Evolutionary conservation across 1,284 basidiomycete genomes (phyloP).

Genomic region (Cryptococcus hybrid): DNA sequence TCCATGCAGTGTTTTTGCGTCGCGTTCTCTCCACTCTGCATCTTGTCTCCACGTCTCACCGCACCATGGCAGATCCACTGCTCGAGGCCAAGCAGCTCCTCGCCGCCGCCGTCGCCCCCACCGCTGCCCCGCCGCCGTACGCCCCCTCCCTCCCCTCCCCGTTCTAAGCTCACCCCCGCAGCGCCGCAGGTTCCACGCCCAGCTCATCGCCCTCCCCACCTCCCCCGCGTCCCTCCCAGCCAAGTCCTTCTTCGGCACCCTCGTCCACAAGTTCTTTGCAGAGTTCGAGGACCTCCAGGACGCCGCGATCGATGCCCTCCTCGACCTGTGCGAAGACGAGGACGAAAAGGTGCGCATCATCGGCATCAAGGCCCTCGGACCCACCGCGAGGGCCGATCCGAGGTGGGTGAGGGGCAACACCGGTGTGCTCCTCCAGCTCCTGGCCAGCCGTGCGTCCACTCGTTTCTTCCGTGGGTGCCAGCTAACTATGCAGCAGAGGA

Average conservation of each 20-base stretch:
- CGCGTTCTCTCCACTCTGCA: too few species aligned
- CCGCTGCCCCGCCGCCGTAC: conserved; percentile 7
- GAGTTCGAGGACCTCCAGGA: conserved; percentile 39
- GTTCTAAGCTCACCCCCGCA: conserved; percentile 2
- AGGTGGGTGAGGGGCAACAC: conserved; percentile 39
- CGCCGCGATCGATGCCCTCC: conserved; percentile 28
- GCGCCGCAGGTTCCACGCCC: conserved; percentile 17
- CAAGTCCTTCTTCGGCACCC: conserved; percentile 25
- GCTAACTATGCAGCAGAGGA: conserved; percentile 14
- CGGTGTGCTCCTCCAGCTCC: conserved; percentile 33
- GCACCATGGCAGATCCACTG: too few species aligned
- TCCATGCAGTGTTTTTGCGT: too few species aligned
- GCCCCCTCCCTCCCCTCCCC: neutral
- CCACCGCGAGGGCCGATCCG: conserved; percentile 30
- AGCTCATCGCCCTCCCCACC: conserved; percentile 23
- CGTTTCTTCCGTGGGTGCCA: neutral
- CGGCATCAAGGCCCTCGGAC: conserved; percentile 32
- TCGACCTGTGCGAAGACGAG: conserved; percentile 40
- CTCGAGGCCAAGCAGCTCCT: too few species aligned
- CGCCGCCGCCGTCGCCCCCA: too few species aligned
- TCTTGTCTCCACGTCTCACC: too few species aligned
- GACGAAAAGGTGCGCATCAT: conserved; percentile 33
- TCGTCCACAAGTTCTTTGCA: conserved; percentile 23
- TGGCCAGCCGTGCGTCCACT: conserved; percentile 27
- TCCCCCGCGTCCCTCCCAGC: conserved; percentile 12